phyloP scores from a whole-genome alignment of 306 rosid genomes.

The Trifolium pratense region DNA sequence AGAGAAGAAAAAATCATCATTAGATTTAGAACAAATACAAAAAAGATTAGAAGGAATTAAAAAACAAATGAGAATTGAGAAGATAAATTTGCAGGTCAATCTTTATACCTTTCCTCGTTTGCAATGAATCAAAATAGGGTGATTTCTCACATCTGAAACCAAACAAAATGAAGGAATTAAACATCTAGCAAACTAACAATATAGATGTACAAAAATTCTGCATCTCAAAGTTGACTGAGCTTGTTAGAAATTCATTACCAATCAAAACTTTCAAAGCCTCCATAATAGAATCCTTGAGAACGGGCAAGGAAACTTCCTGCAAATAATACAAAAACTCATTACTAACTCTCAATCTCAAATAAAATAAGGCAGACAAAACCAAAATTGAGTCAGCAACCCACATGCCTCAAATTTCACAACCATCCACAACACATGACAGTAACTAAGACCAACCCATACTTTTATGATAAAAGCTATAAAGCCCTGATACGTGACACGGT shows the following conservation, averaged over 20 bases:
- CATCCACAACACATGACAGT: conserved; percentile 21
- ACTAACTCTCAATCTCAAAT: background rate
- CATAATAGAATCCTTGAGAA: conserved; percentile 64
- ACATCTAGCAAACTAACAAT: conserved; percentile 1
- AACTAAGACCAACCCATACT: background rate
- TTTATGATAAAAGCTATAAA: no score
- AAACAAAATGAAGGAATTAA: conserved; percentile 13
- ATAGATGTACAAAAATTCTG: background rate
- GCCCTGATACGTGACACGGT: no score
- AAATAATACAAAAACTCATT: conserved; percentile 28
- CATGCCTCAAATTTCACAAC: conserved; percentile 29
- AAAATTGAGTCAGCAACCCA: conserved; percentile 17
- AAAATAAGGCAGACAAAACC: conserved; percentile 5
- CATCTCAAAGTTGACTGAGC: conserved; percentile 3
- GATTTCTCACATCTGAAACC: conserved; percentile 58
- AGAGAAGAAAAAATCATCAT: background rate
- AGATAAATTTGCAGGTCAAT: conserved; percentile 14
- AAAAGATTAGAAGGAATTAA: background rate
- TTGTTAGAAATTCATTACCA: conserved; percentile 48
- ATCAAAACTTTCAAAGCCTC: conserved; percentile 76
- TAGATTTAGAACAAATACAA: conserved; percentile 3
- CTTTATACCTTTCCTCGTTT: conserved; percentile 53
- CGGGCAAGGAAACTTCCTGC: conserved; percentile 69
- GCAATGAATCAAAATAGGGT: conserved; percentile 57
- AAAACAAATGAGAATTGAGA: background rate